phyloP scores from a whole-genome alignment of 2,329 filamentous ascomycete species.

The Stachybotrys echinatus region DNA sequence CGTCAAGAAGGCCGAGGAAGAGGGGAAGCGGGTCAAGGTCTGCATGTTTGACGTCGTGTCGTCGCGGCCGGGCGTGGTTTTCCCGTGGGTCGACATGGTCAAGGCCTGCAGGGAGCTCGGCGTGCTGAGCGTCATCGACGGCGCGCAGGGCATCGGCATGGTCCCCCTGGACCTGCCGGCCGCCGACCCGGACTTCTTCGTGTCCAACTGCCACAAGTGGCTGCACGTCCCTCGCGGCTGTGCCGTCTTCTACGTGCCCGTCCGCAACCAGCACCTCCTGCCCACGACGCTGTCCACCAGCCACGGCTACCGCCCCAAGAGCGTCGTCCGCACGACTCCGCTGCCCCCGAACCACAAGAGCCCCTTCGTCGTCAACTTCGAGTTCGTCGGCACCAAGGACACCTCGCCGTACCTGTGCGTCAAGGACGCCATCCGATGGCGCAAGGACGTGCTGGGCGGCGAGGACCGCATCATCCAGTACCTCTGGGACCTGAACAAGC shows the following conservation, averaged over 20 bases:
- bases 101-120: constrained; percentile 59
- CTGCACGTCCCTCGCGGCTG: constrained; percentile 74
- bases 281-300: constrained; percentile 73
- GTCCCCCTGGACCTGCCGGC: constrained; percentile 61
- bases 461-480: constrained; percentile 66
- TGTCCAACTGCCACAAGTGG: constrained; percentile 91
- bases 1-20: constrained; percentile 44
- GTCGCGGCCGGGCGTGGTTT: constrained; percentile 69
- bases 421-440: constrained; percentile 66
- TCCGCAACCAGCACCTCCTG: constrained; percentile 70
- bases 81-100: constrained; percentile 70
- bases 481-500: constrained; percentile 53
- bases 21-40: constrained; percentile 59
- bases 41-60: constrained; percentile 74
- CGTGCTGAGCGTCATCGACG: constrained; percentile 73
- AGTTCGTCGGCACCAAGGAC: constrained; percentile 73
- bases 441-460: constrained; percentile 63
- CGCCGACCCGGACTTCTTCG: constrained; percentile 78
- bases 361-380: constrained; percentile 64
- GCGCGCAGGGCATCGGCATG: constrained; percentile 79
- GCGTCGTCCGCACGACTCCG: constrained; percentile 26
- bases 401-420: constrained; percentile 67
- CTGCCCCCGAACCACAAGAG: constrained; percentile 43
- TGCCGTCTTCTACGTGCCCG: constrained; percentile 74
- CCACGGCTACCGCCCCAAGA: constrained; percentile 62